Conservation (phyloP, 345 rosid species). For the Eucalyptus cladocalyx region DNA sequence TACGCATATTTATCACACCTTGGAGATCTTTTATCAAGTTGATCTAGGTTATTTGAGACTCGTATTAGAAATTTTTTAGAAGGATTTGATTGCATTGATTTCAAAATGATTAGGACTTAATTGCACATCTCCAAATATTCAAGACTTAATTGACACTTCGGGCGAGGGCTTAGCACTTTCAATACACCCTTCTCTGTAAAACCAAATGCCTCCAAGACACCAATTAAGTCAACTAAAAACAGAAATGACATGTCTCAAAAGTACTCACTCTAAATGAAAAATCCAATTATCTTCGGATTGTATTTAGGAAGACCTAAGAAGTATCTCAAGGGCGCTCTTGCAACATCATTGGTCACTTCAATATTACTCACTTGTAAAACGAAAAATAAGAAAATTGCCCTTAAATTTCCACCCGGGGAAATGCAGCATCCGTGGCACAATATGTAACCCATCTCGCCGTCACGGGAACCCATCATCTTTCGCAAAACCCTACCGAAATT, state of each 20-base stretch:
- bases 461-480: not conserved
- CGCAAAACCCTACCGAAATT: not conserved
- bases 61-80: not conserved
- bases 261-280: too few relatives aligned
- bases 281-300: not conserved
- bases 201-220: not conserved
- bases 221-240: not conserved
- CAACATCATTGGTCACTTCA: not conserved
- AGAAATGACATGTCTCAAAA: not conserved
- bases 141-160: not conserved
- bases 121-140: not conserved
- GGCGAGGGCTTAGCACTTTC: not conserved
- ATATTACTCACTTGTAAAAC: too few relatives aligned
- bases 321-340: not conserved
- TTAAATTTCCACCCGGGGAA: not conserved
- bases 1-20: not conserved
- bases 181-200: not conserved
- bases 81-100: not conserved
- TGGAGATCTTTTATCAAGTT: not conserved
- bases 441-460: not conserved
- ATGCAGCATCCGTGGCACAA: not conserved
- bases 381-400: not conserved
- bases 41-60: not conserved
- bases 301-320: not conserved
- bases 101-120: not conserved